A percentile compares a stretch with the other conserved stretches of the same genome.
These are phyloP conservation scores for Plectosphaerella sp. DNA, from an alignment of 2,329 filamentous ascomycete species.

Conservation along the genomic window DNA sequence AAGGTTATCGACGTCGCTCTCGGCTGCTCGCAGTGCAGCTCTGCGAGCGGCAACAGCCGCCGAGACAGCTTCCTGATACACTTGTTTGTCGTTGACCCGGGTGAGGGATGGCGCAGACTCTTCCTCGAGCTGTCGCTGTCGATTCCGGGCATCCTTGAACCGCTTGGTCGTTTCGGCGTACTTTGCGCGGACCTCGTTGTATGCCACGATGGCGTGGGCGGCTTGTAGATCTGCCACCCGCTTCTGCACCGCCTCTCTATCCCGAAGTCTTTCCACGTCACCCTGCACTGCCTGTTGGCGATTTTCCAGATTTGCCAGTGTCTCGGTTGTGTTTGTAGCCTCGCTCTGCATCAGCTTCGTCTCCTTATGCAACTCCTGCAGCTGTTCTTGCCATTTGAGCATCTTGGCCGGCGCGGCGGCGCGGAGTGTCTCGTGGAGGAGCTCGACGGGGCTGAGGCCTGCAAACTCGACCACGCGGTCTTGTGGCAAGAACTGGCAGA, in stretches of 20 bases:
- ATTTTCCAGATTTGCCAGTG: slow-evolving; percentile 62
- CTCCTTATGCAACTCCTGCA: slow-evolving; percentile 66
- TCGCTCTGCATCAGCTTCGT: slow-evolving; percentile 61
- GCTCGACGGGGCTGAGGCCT: slow-evolving; percentile 71
- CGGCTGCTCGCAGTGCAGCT: slow-evolving; percentile 46
- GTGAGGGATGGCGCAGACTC: slow-evolving; percentile 61
- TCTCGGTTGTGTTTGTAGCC: slow-evolving; percentile 55
- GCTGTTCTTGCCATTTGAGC: slow-evolving; percentile 68
- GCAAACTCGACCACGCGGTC: slow-evolving; percentile 95
- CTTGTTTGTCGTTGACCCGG: slow-evolving; percentile 65
- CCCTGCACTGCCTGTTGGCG: slow-evolving; percentile 71
- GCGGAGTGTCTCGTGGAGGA: slow-evolving; percentile 80
- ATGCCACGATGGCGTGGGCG: slow-evolving; percentile 62
- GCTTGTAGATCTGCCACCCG: slow-evolving; percentile 62
- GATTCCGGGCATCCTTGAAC: slow-evolving; percentile 48
- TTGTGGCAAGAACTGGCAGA: slow-evolving; percentile 95
- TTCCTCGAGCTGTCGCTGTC: slow-evolving; percentile 55
- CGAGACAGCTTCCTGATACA: slow-evolving; percentile 58
- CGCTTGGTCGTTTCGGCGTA: slow-evolving; percentile 49
- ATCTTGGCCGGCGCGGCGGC: slow-evolving; percentile 82
- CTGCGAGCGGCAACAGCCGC: slow-evolving; percentile 51
- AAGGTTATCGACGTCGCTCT: slow-evolving; percentile 43
- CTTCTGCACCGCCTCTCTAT: slow-evolving; percentile 65
- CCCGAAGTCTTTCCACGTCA: slow-evolving; percentile 77
- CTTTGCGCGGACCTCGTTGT: slow-evolving; percentile 47